These are phyloP conservation scores for Pleoardoris graminearum DNA, from an alignment of 2,329 filamentous ascomycete genomes.

Conservation along the genomic window DNA sequence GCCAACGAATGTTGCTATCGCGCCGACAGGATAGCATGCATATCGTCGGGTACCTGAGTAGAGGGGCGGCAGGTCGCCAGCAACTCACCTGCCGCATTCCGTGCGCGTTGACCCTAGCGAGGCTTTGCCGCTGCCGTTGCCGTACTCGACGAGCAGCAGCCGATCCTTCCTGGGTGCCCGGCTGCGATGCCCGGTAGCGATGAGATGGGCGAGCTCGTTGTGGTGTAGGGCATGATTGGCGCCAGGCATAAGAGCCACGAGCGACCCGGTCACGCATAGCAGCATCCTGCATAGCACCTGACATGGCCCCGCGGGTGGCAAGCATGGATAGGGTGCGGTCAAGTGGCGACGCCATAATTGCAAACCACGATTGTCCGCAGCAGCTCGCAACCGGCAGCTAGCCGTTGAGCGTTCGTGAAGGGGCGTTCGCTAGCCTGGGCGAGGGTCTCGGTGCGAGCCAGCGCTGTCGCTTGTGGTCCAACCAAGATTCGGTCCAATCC, in stretches of 20 bases:
- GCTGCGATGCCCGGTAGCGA: conserved; percentile 4
- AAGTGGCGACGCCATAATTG: too few species aligned
- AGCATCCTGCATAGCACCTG: too few species aligned
- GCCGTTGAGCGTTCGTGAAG: background rate
- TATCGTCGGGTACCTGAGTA: conserved; percentile 18
- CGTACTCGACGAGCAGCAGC: background rate
- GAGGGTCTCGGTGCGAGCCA: background rate
- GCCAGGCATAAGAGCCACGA: conserved; percentile 14
- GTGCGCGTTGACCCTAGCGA: background rate
- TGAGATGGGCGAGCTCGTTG: conserved; percentile 6
- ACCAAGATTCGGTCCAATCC: conserved; percentile 7
- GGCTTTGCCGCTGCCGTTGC: background rate
- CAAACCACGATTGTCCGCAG: too few species aligned
- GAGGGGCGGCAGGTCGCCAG: background rate
- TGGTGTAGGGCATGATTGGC: conserved; percentile 27
- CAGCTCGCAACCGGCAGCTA: background rate
- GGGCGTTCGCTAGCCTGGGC: too few species aligned
- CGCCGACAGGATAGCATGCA: background rate
- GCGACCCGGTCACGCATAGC: too few species aligned
- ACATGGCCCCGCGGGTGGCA: too few species aligned
- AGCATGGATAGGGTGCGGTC: too few species aligned
- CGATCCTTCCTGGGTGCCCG: conserved; percentile 10
- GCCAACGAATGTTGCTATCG: too few species aligned
- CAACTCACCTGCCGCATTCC: conserved; percentile 7
- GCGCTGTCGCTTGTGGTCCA: background rate